phyloP scores from a whole-genome alignment of 164 flowering plant genomes.

The Dillenia turbinata region DNA sequence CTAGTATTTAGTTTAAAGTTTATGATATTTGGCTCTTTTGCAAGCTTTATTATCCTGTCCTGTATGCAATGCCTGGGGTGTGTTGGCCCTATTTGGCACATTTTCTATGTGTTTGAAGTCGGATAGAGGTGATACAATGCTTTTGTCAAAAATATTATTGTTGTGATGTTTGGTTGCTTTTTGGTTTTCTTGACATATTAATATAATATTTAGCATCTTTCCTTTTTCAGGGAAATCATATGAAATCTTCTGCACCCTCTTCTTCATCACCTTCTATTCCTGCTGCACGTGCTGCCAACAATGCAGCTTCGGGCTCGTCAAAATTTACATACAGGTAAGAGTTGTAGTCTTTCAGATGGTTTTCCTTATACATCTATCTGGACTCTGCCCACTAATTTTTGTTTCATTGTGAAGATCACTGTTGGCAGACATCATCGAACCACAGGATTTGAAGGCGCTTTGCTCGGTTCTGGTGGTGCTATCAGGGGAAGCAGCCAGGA shows the following conservation, averaged over 20 bases:
- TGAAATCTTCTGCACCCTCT: constrained; percentile 45
- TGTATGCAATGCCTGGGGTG: too few relatives aligned
- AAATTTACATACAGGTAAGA: constrained; percentile 84
- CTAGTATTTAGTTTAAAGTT: too few relatives aligned
- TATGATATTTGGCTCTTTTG: too few relatives aligned
- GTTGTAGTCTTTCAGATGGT: background rate
- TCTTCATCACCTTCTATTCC: constrained; percentile 44
- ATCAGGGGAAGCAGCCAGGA: constrained; percentile 63
- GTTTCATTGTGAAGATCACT: constrained; percentile 59
- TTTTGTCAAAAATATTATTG: too few relatives aligned
- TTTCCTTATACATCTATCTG: background rate
- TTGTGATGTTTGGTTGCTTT: too few relatives aligned
- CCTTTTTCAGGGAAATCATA: constrained; percentile 45
- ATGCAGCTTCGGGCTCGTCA: constrained; percentile 51
- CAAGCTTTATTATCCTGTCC: too few relatives aligned
- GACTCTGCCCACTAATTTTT: constrained; percentile 16
- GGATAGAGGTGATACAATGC: too few relatives aligned
- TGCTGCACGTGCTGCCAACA: constrained; percentile 35
- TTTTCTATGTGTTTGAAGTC: too few relatives aligned
- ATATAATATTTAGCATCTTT: background rate
- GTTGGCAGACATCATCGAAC: constrained; percentile 80
- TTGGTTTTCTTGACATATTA: too few relatives aligned
- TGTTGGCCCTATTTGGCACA: too few relatives aligned
- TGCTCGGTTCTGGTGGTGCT: constrained; percentile 78
- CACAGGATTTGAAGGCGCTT: constrained; percentile 74